A percentile compares a stretch with the other conserved stretches of the same genome.
phyloP scores from a whole-genome alignment of 441 rosid species.

The Raphanus hybrid region DNA sequence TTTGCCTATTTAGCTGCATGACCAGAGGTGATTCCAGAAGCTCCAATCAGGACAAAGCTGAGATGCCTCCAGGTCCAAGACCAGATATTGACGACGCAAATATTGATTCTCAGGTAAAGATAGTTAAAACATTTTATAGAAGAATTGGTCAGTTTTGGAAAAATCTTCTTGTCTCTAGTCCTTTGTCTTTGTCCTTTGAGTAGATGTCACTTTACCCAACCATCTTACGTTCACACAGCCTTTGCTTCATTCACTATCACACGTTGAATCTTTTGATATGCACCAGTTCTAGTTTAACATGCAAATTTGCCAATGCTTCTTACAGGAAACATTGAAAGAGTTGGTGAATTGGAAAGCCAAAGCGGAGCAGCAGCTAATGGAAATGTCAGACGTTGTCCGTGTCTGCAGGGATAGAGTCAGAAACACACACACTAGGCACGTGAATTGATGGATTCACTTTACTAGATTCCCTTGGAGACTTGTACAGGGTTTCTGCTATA shows the following conservation, averaged over 20 bases:
- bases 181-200: neutral
- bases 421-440: neutral
- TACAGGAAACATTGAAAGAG: constrained; percentile 75
- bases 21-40: constrained; percentile 60
- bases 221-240: neutral
- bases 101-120: constrained; percentile 65
- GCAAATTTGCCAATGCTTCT: neutral
- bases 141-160: constrained; percentile 13
- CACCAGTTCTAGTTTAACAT: neutral
- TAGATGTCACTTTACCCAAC: neutral
- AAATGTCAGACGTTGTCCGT: constrained; percentile 55
- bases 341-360: constrained; percentile 73
- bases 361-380: constrained; percentile 73
- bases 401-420: constrained; percentile 55
- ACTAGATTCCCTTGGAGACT: neutral
- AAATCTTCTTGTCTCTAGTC: neutral
- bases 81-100: constrained; percentile 55
- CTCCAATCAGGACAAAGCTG: constrained; percentile 63
- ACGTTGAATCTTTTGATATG: constrained; percentile 3
- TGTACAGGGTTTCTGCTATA: neutral
- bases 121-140: constrained; percentile 7
- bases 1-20: constrained; percentile 18
- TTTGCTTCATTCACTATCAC: constrained; percentile 10
- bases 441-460: too few relatives aligned
- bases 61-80: constrained; percentile 68